A percentile compares a stretch with the other conserved stretches of the same genome.
These are phyloP conservation scores for Pterocarpus santalinus DNA, from an alignment of 306 rosid species.

Conservation along the genomic window DNA sequence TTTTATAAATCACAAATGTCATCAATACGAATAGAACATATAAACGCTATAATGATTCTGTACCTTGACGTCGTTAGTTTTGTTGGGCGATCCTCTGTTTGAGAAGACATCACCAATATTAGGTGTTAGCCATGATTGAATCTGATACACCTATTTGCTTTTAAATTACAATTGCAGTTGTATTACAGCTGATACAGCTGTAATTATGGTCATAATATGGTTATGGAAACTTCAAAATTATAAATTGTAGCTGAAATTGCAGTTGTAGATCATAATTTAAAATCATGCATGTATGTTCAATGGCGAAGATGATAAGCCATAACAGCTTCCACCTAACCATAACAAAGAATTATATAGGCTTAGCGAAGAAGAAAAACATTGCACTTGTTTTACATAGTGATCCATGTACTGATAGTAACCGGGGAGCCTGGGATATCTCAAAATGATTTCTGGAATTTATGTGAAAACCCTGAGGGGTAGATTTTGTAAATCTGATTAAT, in stretches of 20 bases:
- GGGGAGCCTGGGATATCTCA: neutral
- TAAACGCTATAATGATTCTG: neutral
- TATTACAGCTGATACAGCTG: neutral
- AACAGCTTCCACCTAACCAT: neutral
- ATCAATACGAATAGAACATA: neutral
- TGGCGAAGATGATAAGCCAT: neutral
- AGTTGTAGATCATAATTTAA: neutral
- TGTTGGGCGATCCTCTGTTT: neutral
- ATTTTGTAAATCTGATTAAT: neutral
- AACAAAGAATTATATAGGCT: no score
- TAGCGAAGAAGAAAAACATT: no score
- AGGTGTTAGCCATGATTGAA: neutral
- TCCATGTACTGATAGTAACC: neutral
- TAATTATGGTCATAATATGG: neutral
- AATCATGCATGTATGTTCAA: neutral
- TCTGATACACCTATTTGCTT: neutral
- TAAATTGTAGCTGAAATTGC: neutral
- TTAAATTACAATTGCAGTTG: neutral
- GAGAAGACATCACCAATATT: conserved; percentile 18
- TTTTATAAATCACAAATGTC: neutral
- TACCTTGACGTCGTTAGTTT: neutral
- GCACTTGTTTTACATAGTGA: no score
- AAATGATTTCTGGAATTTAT: neutral
- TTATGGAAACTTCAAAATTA: neutral
- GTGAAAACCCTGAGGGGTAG: neutral